Evolutionary conservation across 176 grass and related monocot genomes (phyloP).

Genomic region (Eleusine coracana): DNA sequence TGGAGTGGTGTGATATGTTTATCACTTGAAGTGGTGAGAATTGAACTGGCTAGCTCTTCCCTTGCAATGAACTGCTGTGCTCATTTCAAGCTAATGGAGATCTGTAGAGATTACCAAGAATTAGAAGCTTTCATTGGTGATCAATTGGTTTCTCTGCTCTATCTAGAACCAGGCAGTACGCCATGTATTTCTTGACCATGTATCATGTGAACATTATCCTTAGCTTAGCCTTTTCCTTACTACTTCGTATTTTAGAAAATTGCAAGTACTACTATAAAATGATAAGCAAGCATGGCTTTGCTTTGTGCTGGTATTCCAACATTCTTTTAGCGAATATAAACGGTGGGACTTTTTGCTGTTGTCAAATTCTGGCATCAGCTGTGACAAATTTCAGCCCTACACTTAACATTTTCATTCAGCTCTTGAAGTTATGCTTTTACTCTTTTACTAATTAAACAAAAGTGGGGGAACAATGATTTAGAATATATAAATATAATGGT

Average conservation of each 20-base stretch:
- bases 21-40: background rate
- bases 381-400: background rate
- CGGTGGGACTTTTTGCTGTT: too few relatives aligned
- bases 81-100: constrained; percentile 58
- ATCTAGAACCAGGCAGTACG: constrained; percentile 76
- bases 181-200: too few relatives aligned
- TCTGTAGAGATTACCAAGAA: constrained; percentile 97
- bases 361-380: background rate
- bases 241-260: constrained; percentile 1
- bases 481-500: constrained; percentile 18
- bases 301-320: constrained; percentile 13
- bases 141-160: constrained; percentile 91
- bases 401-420: constrained; percentile 6
- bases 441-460: background rate
- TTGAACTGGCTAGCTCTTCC: constrained; percentile 7
- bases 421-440: background rate
- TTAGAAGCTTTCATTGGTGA: constrained; percentile 90
- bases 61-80: background rate
- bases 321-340: background rate
- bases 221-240: constrained; percentile 12
- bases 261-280: background rate
- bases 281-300: background rate
- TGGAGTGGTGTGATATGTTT: background rate
- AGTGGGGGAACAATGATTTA: background rate
- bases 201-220: background rate